These are phyloP conservation scores for Plantago major DNA, from an alignment of 257 asterid species.

Conservation along the genomic window DNA sequence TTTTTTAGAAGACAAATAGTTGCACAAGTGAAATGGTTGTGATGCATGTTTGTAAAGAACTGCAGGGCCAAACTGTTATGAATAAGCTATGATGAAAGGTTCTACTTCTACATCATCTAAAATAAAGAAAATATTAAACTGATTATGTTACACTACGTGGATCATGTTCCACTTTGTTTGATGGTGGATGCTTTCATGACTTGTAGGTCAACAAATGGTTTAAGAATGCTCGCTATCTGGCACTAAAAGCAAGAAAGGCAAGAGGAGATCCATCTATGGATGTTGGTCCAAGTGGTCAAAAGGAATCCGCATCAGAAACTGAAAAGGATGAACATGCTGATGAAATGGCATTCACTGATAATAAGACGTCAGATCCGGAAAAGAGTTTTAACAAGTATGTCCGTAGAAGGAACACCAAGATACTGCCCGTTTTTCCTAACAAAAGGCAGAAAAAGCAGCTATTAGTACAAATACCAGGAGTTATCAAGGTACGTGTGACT, in stretches of 20 bases:
- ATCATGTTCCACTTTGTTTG: conserved; percentile 3
- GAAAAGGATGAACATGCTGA: conserved; percentile 27
- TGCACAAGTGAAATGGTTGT: too few relatives aligned
- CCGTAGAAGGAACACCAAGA: conserved; percentile 30
- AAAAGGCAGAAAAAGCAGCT: conserved; percentile 41
- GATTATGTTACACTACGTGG: neutral
- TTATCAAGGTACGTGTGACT: conserved; percentile 43
- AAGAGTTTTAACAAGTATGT: conserved; percentile 21
- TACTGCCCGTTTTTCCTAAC: conserved; percentile 31
- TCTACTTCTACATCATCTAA: neutral
- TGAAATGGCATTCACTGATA: conserved; percentile 28
- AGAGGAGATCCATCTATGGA: conserved; percentile 30
- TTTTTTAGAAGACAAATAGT: too few relatives aligned
- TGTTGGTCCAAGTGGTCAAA: conserved; percentile 32
- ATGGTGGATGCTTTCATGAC: conserved; percentile 15
- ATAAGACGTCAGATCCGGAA: conserved; percentile 22
- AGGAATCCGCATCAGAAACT: conserved; percentile 34
- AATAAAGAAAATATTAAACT: conserved; percentile 1
- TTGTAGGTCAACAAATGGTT: conserved; percentile 97
- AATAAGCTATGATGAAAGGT: too few relatives aligned
- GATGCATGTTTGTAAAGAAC: too few relatives aligned
- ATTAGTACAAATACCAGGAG: conserved; percentile 25
- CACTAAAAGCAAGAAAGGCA: conserved; percentile 91
- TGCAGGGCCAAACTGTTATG: too few relatives aligned
- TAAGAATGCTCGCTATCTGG: conserved; percentile 93